Percentiles rank a stretch among this genome's conserved stretches.
phyloP scores from a whole-genome alignment of 192 early-diverging fungal genomes.

The Oehlia diaphana region DNA sequence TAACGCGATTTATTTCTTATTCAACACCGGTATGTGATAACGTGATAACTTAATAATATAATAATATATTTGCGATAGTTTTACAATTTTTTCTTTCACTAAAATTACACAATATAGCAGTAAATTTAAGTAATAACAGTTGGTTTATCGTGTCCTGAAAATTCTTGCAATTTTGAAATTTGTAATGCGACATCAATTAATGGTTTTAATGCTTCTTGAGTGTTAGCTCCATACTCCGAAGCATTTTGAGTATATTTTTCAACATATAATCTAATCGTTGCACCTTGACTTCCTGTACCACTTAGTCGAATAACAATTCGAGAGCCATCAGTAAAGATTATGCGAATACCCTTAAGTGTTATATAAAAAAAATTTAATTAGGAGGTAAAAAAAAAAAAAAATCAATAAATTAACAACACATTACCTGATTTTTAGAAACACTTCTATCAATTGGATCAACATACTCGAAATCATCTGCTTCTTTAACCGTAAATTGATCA shows the following conservation, averaged over 20 bases:
- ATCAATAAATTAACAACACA: neutral
- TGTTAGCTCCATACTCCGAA: constrained; percentile 61
- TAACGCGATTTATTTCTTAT: too few relatives aligned
- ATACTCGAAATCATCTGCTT: constrained; percentile 91
- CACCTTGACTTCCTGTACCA: constrained; percentile 94
- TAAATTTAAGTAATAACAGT: constrained; percentile 81
- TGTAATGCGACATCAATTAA: constrained; percentile 83
- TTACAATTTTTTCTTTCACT: too few relatives aligned
- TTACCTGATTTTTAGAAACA: constrained; percentile 77
- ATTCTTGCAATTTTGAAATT: constrained; percentile 73
- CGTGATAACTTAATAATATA: too few relatives aligned
- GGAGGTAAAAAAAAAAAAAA: neutral
- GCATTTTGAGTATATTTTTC: constrained; percentile 80
- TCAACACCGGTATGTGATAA: too few relatives aligned
- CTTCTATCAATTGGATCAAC: constrained; percentile 88
- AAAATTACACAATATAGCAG: too few relatives aligned
- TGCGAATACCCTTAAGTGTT: constrained; percentile 71
- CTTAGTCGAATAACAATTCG: constrained; percentile 90
- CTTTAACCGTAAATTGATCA: constrained; percentile 62
- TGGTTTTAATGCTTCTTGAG: constrained; percentile 84
- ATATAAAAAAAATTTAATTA: neutral
- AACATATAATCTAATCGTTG: constrained; percentile 94
- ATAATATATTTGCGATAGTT: too few relatives aligned
- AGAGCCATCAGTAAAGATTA: constrained; percentile 89
- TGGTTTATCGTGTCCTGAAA: constrained; percentile 85